Evolutionary conservation across 1,284 basidiomycete genomes (phyloP).

Genomic region (Moniliophthora roreri): DNA sequence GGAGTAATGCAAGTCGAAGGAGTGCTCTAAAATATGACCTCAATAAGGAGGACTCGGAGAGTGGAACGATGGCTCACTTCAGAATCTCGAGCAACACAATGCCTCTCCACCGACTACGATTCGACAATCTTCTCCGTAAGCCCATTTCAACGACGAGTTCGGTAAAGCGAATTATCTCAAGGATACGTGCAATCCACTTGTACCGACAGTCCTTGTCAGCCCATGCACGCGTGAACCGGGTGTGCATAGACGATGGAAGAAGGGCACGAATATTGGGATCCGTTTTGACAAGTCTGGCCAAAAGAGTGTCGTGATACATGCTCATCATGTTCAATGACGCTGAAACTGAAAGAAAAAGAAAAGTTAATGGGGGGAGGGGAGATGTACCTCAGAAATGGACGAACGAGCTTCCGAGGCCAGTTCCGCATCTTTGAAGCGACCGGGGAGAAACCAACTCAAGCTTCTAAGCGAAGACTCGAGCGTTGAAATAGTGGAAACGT

Average conservation of each 20-base stretch:
- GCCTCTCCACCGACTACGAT: slow-evolving; percentile 65
- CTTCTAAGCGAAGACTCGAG: slow-evolving; percentile 88
- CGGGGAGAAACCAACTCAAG: slow-evolving; percentile 92
- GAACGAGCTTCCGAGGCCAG: slow-evolving; percentile 87
- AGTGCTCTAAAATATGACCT: slow-evolving; percentile 50
- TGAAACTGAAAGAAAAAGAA: slow-evolving; percentile 51
- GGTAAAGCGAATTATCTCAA: slow-evolving; percentile 76
- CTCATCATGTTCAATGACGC: slow-evolving; percentile 73
- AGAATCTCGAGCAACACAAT: slow-evolving; percentile 74
- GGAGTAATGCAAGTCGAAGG: slow-evolving; percentile 70
- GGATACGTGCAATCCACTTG: slow-evolving; percentile 70
- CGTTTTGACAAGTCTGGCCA: slow-evolving; percentile 62
- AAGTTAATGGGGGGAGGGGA: no score
- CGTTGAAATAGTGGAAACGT: slow-evolving; percentile 82
- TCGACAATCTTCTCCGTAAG: slow-evolving; percentile 66
- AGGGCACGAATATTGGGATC: slow-evolving; percentile 68
- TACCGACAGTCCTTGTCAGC: slow-evolving; percentile 65
- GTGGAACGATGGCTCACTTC: slow-evolving; percentile 60
- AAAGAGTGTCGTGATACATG: slow-evolving; percentile 86
- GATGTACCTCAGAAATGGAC: slow-evolving; percentile 35
- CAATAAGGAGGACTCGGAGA: slow-evolving; percentile 6
- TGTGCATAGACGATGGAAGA: slow-evolving; percentile 66
- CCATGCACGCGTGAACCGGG: slow-evolving; percentile 85
- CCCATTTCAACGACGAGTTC: slow-evolving; percentile 88
- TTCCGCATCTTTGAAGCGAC: slow-evolving; percentile 96